A percentile compares a stretch with the other conserved stretches of the same genome.
These are phyloP conservation scores for Ambrosia hybrid DNA, from an alignment of 140 eudicot species.

Conservation along the genomic window DNA sequence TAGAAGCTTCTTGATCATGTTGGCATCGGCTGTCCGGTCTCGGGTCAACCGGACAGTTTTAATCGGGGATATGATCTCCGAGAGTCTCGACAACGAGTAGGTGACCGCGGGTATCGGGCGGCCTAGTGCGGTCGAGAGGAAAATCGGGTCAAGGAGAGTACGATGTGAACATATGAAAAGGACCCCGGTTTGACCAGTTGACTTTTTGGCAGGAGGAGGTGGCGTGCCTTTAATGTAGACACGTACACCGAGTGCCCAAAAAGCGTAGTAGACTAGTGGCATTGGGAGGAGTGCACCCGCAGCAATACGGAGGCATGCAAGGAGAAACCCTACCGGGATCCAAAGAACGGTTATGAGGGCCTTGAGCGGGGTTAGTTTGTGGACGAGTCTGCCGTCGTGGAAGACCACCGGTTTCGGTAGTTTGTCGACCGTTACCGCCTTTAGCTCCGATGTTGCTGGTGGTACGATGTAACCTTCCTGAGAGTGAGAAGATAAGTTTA, in stretches of 20 bases:
- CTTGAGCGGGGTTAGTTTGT: conserved; percentile 42
- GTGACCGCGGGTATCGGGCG: conserved; percentile 57
- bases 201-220: conserved; percentile 45
- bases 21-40: conserved; percentile 39
- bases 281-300: conserved; percentile 55
- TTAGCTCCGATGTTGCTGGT: conserved; percentile 40
- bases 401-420: conserved; percentile 54
- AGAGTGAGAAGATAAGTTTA: not conserved
- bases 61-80: conserved; percentile 51
- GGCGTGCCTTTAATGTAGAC: conserved; percentile 48
- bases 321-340: conserved; percentile 51
- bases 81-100: conserved; percentile 45
- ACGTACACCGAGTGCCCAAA: conserved; percentile 51
- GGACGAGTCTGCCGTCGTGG: conserved; percentile 54
- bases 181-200: conserved; percentile 44
- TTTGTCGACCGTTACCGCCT: conserved; percentile 46
- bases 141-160: conserved; percentile 54
- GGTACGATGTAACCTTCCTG: conserved; percentile 57
- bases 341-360: conserved; percentile 48
- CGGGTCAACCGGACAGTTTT: conserved; percentile 44
- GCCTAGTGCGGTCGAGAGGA: conserved; percentile 48
- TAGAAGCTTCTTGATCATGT: conserved; percentile 53
- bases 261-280: conserved; percentile 48
- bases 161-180: conserved; percentile 50
- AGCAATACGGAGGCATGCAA: conserved; percentile 46